Evolutionary conservation across 1,284 basidiomycete genomes (phyloP).

Genomic region (Apiotrichum gracile): DNA sequence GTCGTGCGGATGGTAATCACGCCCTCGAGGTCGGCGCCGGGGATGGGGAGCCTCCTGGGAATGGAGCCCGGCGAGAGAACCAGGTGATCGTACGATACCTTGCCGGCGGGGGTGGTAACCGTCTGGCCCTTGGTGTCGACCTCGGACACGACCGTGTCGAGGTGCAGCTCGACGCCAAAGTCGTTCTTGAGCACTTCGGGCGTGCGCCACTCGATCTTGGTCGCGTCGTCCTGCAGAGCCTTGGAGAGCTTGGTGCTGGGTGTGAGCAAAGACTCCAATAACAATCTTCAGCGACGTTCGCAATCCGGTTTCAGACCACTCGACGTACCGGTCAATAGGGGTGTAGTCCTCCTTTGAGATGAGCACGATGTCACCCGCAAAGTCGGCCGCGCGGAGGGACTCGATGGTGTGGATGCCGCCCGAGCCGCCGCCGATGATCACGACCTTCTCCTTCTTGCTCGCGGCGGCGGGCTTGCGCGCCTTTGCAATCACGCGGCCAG

Average conservation of each 20-base stretch:
- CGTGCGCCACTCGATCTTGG: slow-evolving; percentile 69
- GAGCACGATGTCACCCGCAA: slow-evolving; percentile 68
- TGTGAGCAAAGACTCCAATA: too few relatives aligned
- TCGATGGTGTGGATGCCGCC: slow-evolving; percentile 76
- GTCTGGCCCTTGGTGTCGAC: slow-evolving; percentile 60
- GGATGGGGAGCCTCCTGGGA: slow-evolving; percentile 63
- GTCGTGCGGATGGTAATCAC: slow-evolving; percentile 71
- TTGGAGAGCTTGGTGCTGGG: slow-evolving; percentile 82
- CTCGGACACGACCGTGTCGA: slow-evolving; percentile 57
- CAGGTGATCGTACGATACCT: slow-evolving; percentile 63
- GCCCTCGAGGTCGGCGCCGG: slow-evolving; percentile 68
- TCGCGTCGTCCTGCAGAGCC: slow-evolving; percentile 67
- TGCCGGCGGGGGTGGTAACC: slow-evolving; percentile 57
- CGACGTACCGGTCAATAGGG: slow-evolving; percentile 61
- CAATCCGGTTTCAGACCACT: too few relatives aligned
- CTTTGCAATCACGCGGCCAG: slow-evolving; percentile 51
- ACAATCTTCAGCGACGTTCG: too few relatives aligned
- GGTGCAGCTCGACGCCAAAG: slow-evolving; percentile 68
- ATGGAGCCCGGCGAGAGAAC: slow-evolving; percentile 66
- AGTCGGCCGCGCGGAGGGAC: slow-evolving; percentile 78
- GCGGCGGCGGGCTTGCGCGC: slow-evolving; percentile 41
- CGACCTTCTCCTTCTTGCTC: slow-evolving; percentile 54
- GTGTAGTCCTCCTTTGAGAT: slow-evolving; percentile 71
- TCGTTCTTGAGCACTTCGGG: slow-evolving; percentile 71
- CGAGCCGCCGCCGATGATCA: slow-evolving; percentile 76